phyloP scores from a whole-genome alignment of 2,329 filamentous ascomycete species.

The Clarireedia sp. region DNA sequence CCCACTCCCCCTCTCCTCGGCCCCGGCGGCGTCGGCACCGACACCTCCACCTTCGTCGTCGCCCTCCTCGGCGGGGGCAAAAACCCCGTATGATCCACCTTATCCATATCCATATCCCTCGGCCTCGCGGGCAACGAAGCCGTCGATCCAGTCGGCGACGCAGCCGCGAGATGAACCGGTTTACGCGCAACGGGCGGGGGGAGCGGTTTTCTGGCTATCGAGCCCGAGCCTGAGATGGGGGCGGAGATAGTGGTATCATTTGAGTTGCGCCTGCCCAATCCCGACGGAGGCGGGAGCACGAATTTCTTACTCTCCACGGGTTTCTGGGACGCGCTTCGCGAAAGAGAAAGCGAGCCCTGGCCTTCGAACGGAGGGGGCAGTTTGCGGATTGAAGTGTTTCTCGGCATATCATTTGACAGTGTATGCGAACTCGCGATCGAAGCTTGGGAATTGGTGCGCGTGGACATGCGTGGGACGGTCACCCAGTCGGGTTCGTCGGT shows the following conservation, averaged over 20 bases:
- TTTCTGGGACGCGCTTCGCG: too few species aligned
- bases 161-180: conserved; percentile 26
- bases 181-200: conserved; percentile 28
- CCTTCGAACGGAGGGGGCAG: conserved; percentile 26
- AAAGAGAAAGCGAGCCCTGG: not conserved
- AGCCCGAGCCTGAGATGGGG: too few species aligned
- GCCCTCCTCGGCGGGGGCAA: conserved; percentile 20
- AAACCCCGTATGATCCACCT: conserved; percentile 15
- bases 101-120: conserved; percentile 5
- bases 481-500: conserved; percentile 82
- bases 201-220: conserved; percentile 26
- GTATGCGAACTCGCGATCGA: conserved; percentile 8
- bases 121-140: conserved; percentile 13
- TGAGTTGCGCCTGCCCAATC: conserved; percentile 21
- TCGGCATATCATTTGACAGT: conserved; percentile 13
- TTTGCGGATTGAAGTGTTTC: conserved; percentile 18
- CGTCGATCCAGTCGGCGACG: conserved; percentile 16
- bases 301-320: not conserved
- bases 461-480: conserved; percentile 38
- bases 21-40: conserved; percentile 22
- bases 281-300: conserved; percentile 10
- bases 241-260: conserved; percentile 22
- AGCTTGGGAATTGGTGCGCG: conserved; percentile 5
- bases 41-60: conserved; percentile 11
- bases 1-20: conserved; percentile 17